Evolutionary conservation across 2,329 filamentous ascomycete genomes (phyloP), one percentile per base, ranked within the genome.

Genomic region (Epichloe amarillans): DNA sequence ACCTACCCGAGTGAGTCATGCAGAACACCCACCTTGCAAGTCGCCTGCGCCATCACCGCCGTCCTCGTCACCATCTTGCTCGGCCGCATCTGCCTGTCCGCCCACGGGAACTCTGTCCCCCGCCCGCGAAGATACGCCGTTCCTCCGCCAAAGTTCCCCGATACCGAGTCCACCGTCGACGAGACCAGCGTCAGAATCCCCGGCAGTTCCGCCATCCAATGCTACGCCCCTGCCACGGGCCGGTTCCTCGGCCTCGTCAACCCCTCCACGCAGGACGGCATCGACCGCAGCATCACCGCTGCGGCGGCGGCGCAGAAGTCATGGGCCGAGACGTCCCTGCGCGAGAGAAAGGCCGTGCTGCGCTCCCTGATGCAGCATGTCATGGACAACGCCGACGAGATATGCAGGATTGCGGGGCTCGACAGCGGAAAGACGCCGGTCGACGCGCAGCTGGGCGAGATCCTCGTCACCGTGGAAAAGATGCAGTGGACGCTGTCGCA

Each of bases 381-480:
- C 10, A 77, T 98, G 52, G 86, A 94, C 56, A 85, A 97, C 64
- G 89, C 96, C 65, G 85, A 91, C 57, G 76, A 84, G 26, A 94
- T 98, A 59, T 90, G 88, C 60, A 78, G 80, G 15, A 80, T 88
- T 33, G 91, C 90, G 47, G 94, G 88, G 62, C 75, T 95, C 37
- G 93, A 98, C 69, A 94, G 88, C 41, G 93, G 93, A 56, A 98
- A 98, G 75, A 96, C 94, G 2, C 86, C 91, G 73, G 82, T 97
- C 39, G 93, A 98, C 69, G 93, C 91, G 1, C 83, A 86, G 58
- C 82, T 98, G 51, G 93, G 93, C 49, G 93, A 98, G 74, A 90
- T 97, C 56, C 75, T 98, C 50, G 89, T 96, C 41, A 96, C 93
- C 6, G 83, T 79, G 0, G 93, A 97, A 73, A 96, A 95, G 72